phyloP scores from a whole-genome alignment of 106 monocot genomes.

The Agapanthus africanus region DNA sequence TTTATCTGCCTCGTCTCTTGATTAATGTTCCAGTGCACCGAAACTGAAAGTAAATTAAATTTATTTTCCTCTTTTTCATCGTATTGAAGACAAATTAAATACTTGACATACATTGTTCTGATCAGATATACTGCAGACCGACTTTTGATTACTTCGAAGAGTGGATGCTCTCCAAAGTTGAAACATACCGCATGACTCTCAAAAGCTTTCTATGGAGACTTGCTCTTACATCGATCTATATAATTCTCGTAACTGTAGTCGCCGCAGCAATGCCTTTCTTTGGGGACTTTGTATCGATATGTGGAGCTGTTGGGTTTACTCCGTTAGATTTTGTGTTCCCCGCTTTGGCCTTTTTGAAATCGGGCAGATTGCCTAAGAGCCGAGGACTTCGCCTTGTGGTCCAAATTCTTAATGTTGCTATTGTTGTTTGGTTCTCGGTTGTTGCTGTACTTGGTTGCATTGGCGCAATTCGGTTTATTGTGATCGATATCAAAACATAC shows the following conservation, averaged over 20 bases:
- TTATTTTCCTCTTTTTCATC: too few species aligned
- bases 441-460: constrained; percentile 48
- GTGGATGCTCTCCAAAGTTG: background rate
- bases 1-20: too few species aligned
- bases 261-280: constrained; percentile 51
- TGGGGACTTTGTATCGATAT: constrained; percentile 57
- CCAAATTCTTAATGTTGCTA: constrained; percentile 15
- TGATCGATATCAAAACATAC: constrained; percentile 34
- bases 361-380: constrained; percentile 23
- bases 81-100: too few species aligned
- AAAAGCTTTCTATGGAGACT: constrained; percentile 18
- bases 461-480: constrained; percentile 40
- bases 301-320: constrained; percentile 51
- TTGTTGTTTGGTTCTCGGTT: constrained; percentile 35
- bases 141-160: constrained; percentile 35
- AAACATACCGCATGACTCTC: background rate
- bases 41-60: too few species aligned
- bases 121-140: constrained; percentile 54
- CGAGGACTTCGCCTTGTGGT: constrained; percentile 3
- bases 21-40: too few species aligned
- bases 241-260: constrained; percentile 29
- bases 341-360: constrained; percentile 32
- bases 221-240: constrained; percentile 28
- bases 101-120: background rate
- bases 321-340: constrained; percentile 52